Evolutionary conservation across 176 grass and related monocot genomes (phyloP), one percentile per base, ranked within the genome.

Genomic region (Triticum aestivum): DNA sequence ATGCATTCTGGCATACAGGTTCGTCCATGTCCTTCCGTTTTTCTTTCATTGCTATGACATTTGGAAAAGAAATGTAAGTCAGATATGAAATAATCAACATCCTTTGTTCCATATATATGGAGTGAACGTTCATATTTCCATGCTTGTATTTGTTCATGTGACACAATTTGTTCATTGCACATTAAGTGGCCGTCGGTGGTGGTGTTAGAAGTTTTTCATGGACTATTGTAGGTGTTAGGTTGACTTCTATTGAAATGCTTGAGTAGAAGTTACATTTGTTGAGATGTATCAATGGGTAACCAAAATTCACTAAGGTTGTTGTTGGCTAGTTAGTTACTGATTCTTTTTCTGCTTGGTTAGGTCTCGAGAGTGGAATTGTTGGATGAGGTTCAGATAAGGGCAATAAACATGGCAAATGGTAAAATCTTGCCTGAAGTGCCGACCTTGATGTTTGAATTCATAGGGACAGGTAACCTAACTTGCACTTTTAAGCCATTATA

Each of bases 1-100:
- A 98, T 98, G 96, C 96, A 88, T 94, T 98, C 93, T 91, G 93
- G 96, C 75, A 96, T 98, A 90, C 96, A 98, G 96, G 96, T 98
- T 77, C 61, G 89, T 54, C 27, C 73, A 76, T 87, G 65, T 21
- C 5, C 63, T 87, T 3, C 32, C 34, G 59, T 63, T 89, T 47
- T 45, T 73, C 37, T 86, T 56, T 41, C 8, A 13, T 77, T 71
- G 14, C 38, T 78, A 33, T 44, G 38, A 87, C 13, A 84, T 84
- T 44, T 42, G 27, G 33, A 32, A 33, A 66, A 44, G 2, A 12
- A 13, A 67, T 54, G 30, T 26, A 47, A 38, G 24, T 83, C 32
- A 11, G 30, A 30, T 72, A 82, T 39, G 11, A 42, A 58, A 52
- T 54, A 45, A 71, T 80, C 66, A 12, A 27, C 32, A 8, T 83